phyloP scores from a whole-genome alignment of 1,139 yeast species.

The Hansenula anomala region DNA sequence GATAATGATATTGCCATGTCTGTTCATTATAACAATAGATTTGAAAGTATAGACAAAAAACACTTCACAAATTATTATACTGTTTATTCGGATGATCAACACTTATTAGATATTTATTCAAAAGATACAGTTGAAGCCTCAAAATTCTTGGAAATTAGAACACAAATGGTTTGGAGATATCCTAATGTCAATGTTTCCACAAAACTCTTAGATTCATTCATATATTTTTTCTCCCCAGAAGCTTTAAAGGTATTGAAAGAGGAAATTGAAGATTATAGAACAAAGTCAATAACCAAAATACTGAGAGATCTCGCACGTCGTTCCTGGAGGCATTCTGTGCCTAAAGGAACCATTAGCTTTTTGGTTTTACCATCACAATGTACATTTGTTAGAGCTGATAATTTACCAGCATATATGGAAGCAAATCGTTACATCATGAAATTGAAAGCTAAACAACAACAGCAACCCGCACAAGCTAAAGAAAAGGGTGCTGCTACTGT shows the following conservation, averaged over 20 bases:
- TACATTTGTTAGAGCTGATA: constrained; percentile 71
- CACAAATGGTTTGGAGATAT: constrained; percentile 86
- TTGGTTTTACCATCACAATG: constrained; percentile 61
- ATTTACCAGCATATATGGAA: constrained; percentile 79
- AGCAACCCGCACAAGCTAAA: constrained; percentile 36
- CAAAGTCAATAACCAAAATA: constrained; percentile 59
- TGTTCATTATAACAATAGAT: constrained; percentile 63
- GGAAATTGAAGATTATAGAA: constrained; percentile 26
- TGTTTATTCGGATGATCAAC: constrained; percentile 44
- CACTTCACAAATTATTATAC: constrained; percentile 55
- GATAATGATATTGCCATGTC: constrained; percentile 66
- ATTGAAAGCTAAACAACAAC: constrained; percentile 33
- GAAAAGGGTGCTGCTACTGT: constrained; percentile 70
- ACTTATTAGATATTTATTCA: constrained; percentile 66
- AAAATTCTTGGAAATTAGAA: constrained; percentile 70
- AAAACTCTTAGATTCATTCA: constrained; percentile 67
- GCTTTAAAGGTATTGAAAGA: constrained; percentile 39
- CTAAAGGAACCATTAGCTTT: constrained; percentile 59
- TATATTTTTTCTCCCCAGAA: constrained; percentile 67
- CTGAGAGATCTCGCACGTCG: constrained; percentile 86
- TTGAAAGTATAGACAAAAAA: constrained; percentile 77
- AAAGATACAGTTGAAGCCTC: constrained; percentile 57
- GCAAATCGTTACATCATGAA: constrained; percentile 81
- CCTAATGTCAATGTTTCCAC: constrained; percentile 77
- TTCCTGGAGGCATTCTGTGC: constrained; percentile 75